phyloP scores from a whole-genome alignment of 2,329 filamentous ascomycete genomes.

The Thermothelomyces thermophilus region DNA sequence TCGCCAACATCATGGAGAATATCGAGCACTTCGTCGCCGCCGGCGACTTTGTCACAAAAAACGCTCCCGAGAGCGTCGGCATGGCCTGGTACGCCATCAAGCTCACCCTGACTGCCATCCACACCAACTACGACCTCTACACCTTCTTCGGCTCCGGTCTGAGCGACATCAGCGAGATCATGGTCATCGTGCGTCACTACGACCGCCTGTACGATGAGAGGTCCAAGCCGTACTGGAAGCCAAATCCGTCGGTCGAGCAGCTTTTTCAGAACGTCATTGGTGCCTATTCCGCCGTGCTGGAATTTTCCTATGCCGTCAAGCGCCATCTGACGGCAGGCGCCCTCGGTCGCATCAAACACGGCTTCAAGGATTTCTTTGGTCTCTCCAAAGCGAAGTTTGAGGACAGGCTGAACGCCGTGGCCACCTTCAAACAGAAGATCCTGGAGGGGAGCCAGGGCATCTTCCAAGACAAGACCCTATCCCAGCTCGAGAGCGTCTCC shows the following conservation, averaged over 20 bases:
- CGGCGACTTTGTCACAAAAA: slow-evolving; percentile 18
- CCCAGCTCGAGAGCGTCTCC: slow-evolving; percentile 16
- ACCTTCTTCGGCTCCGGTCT: slow-evolving; percentile 22
- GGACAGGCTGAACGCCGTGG: slow-evolving; percentile 16
- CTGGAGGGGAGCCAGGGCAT: slow-evolving; percentile 22
- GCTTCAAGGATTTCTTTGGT: slow-evolving; percentile 24
- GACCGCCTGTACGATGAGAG: slow-evolving; percentile 22
- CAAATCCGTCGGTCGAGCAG: slow-evolving; percentile 21
- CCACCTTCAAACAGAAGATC: slow-evolving; percentile 20
- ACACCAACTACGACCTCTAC: slow-evolving; percentile 25
- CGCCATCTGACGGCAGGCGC: slow-evolving; percentile 19
- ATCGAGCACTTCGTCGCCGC: slow-evolving; percentile 22
- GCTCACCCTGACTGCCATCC: slow-evolving; percentile 22
- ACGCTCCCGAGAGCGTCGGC: slow-evolving; percentile 22
- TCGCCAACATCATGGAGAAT: slow-evolving; percentile 22
- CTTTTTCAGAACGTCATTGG: slow-evolving; percentile 21
- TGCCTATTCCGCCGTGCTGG: slow-evolving; percentile 20
- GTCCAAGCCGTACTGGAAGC: slow-evolving; percentile 18
- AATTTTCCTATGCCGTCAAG: slow-evolving; percentile 22
- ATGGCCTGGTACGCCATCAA: slow-evolving; percentile 24
- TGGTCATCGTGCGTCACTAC: slow-evolving; percentile 23
- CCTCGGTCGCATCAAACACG: slow-evolving; percentile 19
- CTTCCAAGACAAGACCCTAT: slow-evolving; percentile 23
- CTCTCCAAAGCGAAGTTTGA: slow-evolving; percentile 21
- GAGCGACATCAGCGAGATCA: slow-evolving; percentile 24